Percentiles rank a stretch among this genome's conserved stretches.
Evolutionary conservation across 306 rosid species (phyloP).

Genomic region (Carpinus viminea): DNA sequence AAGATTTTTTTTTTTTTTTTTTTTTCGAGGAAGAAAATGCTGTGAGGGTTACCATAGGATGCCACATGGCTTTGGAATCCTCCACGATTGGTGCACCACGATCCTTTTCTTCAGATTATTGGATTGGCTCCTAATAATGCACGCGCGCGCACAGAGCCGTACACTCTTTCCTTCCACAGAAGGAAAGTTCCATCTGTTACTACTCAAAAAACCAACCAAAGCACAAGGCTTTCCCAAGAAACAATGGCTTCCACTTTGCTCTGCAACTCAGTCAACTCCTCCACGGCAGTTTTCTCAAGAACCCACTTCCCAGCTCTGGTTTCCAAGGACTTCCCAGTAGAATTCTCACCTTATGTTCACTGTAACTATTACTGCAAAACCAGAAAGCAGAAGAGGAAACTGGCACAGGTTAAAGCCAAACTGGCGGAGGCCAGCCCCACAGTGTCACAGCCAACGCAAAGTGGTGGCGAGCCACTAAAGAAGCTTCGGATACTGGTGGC

Average conservation of each 20-base stretch:
- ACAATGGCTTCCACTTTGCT: constrained; percentile 57
- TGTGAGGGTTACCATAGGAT: background rate
- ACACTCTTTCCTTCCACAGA: background rate
- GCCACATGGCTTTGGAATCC: constrained; percentile 36
- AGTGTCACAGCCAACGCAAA: constrained; percentile 21
- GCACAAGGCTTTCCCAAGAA: background rate
- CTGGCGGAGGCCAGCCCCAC: constrained; percentile 39
- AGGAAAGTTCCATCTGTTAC: background rate
- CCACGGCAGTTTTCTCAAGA: constrained; percentile 49
- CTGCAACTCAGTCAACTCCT: constrained; percentile 51
- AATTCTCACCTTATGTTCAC: constrained; percentile 35
- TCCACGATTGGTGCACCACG: constrained; percentile 31
- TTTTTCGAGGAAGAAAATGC: background rate
- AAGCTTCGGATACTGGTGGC: constrained; percentile 74
- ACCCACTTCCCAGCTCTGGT: constrained; percentile 42
- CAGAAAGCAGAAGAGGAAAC: constrained; percentile 40
- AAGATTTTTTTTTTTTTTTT: background rate
- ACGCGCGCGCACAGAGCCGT: background rate
- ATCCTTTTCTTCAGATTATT: background rate
- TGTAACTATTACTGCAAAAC: constrained; percentile 25
- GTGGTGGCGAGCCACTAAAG: constrained; percentile 35
- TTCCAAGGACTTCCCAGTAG: constrained; percentile 37
- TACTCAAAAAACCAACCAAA: background rate
- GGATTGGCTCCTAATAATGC: constrained; percentile 29
- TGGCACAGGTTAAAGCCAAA: constrained; percentile 43